Conservation (phyloP, 768 basidiomycete species). For the Lactarius indigo region DNA sequence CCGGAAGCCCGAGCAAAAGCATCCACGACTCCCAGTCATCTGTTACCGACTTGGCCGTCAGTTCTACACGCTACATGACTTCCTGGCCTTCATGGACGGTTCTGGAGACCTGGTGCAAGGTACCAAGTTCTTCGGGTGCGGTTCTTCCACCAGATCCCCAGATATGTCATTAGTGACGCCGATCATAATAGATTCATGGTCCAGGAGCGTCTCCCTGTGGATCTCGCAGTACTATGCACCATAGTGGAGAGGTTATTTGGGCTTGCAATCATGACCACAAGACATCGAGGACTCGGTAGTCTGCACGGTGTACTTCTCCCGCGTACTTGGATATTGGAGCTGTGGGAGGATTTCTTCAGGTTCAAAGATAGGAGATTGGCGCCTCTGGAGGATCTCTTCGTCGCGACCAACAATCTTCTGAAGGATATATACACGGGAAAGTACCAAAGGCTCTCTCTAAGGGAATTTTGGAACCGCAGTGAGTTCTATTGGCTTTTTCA, state of each 20-base stretch:
- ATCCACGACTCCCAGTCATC: slow-evolving; percentile 11
- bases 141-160: background rate
- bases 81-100: slow-evolving; percentile 17
- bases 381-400: background rate
- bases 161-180: background rate
- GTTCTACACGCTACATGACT: background rate
- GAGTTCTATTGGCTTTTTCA: background rate
- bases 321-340: slow-evolving; percentile 46
- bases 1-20: background rate
- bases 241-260: slow-evolving; percentile 48
- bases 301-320: slow-evolving; percentile 53
- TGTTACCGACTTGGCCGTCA: background rate
- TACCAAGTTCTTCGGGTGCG: slow-evolving; percentile 35
- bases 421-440: slow-evolving; percentile 14
- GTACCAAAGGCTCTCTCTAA: background rate
- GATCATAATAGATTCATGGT: slow-evolving; percentile 44
- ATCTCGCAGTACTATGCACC: slow-evolving; percentile 50
- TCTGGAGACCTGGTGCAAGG: slow-evolving; percentile 39
- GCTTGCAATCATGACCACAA: slow-evolving; percentile 37
- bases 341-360: slow-evolving; percentile 19
- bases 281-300: slow-evolving; percentile 22
- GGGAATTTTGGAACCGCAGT: background rate
- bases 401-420: slow-evolving; percentile 2
- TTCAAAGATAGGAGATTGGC: slow-evolving; percentile 1
- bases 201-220: slow-evolving; percentile 35